phyloP scores from a whole-genome alignment of 371 early-diverging fungal species.

The Mucor irregularis region DNA sequence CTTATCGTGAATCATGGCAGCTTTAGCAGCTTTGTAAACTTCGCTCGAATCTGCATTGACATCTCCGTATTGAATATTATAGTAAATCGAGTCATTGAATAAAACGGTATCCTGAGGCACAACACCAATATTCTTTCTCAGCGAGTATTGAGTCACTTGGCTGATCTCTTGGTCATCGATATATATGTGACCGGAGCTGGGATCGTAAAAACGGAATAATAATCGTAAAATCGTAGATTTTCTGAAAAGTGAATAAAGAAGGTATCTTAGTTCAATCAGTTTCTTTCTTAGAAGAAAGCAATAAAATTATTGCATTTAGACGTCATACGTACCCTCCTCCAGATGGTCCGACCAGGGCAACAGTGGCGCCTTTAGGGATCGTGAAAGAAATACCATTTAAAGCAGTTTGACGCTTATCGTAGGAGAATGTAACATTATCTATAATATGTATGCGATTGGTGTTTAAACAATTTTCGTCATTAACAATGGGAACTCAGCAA shows the following conservation, averaged over 20 bases:
- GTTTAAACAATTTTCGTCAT: constrained; percentile 1
- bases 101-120: constrained; percentile 89
- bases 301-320: too few relatives aligned
- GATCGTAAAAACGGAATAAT: constrained; percentile 90
- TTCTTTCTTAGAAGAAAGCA: neutral
- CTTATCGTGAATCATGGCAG: constrained; percentile 78
- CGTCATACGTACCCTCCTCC: constrained; percentile 58
- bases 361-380: constrained; percentile 77
- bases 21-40: constrained; percentile 74
- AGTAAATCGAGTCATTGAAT: constrained; percentile 81
- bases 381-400: constrained; percentile 74
- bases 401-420: constrained; percentile 67
- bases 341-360: constrained; percentile 88
- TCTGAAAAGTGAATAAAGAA: constrained; percentile 30
- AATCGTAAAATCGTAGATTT: constrained; percentile 91
- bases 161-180: constrained; percentile 91
- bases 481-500: too few relatives aligned
- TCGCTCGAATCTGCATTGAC: constrained; percentile 61
- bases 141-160: constrained; percentile 61
- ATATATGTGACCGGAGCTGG: constrained; percentile 73
- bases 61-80: constrained; percentile 81
- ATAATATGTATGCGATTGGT: neutral
- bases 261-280: neutral
- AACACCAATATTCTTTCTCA: constrained; percentile 74
- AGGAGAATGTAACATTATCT: constrained; percentile 82